Conservation (phyloP, 2,329 filamentous ascomycete genomes). For the Epichloe brachyelytri region DNA sequence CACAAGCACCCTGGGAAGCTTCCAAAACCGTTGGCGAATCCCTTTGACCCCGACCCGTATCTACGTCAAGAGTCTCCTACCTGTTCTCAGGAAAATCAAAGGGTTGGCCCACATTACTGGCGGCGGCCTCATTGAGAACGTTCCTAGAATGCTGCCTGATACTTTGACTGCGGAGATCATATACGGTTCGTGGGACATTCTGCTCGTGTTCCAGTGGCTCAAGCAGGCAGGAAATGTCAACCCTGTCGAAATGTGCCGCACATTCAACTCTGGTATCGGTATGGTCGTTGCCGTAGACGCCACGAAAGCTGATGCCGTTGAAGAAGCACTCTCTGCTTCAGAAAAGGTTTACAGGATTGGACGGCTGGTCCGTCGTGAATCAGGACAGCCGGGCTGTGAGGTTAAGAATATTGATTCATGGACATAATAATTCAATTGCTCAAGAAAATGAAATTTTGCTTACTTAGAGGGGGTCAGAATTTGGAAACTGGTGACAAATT, state of each 20-base stretch:
- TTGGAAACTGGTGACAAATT: no score
- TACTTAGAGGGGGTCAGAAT: not conserved
- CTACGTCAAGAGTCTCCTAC: conserved; percentile 74
- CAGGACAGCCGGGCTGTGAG: conserved; percentile 20
- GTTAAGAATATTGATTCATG: conserved; percentile 23
- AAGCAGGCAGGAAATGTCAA: conserved; percentile 59
- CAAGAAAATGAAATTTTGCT: not conserved
- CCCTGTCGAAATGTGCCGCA: conserved; percentile 70
- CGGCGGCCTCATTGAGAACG: conserved; percentile 83
- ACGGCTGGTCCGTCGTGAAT: conserved; percentile 46
- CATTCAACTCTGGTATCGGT: conserved; percentile 89
- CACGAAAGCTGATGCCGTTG: conserved; percentile 48
- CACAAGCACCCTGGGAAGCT: conserved; percentile 63
- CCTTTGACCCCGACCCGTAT: conserved; percentile 86
- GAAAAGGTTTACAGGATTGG: conserved; percentile 73
- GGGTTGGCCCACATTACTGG: conserved; percentile 96
- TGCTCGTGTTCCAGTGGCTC: conserved; percentile 77
- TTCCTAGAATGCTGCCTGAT: conserved; percentile 80
- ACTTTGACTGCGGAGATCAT: conserved; percentile 72
- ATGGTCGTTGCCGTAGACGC: conserved; percentile 79
- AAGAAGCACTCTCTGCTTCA: conserved; percentile 44
- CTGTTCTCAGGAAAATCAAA: conserved; percentile 59
- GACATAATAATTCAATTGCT: conserved; percentile 5
- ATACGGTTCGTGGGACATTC: conserved; percentile 60
- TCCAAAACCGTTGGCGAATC: conserved; percentile 54